phyloP scores from a whole-genome alignment of 768 basidiomycete species.

The Neoboletus magnificus region DNA sequence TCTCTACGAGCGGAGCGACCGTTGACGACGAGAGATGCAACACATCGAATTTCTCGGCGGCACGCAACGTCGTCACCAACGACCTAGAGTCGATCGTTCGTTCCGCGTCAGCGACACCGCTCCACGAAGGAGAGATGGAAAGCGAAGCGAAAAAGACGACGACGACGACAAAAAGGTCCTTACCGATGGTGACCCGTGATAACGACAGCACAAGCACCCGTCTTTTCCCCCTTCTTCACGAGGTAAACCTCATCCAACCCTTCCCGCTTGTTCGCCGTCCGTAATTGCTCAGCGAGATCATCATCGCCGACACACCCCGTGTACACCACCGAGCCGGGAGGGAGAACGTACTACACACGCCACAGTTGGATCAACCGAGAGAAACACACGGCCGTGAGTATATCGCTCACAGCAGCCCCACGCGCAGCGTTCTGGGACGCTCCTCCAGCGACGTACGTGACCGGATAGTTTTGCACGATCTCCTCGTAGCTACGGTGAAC shows the following conservation, averaged over 20 bases:
- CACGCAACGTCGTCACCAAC: constrained; percentile 85
- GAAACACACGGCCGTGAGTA: background rate
- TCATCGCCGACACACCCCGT: constrained; percentile 94
- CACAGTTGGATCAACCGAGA: background rate
- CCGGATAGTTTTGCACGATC: constrained; percentile 66
- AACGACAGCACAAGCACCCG: constrained; percentile 95
- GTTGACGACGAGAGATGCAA: constrained; percentile 73
- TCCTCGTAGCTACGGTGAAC: constrained; percentile 73
- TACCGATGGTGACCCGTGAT: constrained; percentile 92
- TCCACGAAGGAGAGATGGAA: background rate
- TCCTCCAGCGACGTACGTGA: constrained; percentile 94
- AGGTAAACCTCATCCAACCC: constrained; percentile 86
- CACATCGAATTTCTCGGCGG: constrained; percentile 85
- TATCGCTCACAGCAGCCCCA: constrained; percentile 78
- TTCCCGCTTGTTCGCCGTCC: constrained; percentile 87
- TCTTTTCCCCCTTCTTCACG: constrained; percentile 82
- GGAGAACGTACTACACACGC: constrained; percentile 75
- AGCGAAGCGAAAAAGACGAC: background rate
- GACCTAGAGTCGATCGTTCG: constrained; percentile 48
- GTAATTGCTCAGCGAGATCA: constrained; percentile 84
- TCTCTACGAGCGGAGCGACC: constrained; percentile 73
- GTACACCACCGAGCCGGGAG: constrained; percentile 85
- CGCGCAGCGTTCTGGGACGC: constrained; percentile 97
- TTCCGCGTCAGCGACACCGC: background rate
- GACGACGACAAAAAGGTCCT: constrained; percentile 8